phyloP scores from a whole-genome alignment of 495 filamentous ascomycete genomes.

The Neurospora sp. region DNA sequence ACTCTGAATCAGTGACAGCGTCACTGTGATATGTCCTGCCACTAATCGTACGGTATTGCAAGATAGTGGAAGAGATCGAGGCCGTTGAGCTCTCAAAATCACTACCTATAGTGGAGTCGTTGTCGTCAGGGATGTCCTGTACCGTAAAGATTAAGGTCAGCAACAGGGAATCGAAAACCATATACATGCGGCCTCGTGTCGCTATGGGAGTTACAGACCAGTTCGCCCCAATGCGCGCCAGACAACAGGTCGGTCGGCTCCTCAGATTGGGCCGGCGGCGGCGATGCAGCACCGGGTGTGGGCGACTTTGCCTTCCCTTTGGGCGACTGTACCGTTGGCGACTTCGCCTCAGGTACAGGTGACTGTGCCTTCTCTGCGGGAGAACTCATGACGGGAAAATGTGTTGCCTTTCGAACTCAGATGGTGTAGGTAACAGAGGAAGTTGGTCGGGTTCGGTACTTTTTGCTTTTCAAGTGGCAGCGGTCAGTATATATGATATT shows the following conservation, averaged over 20 bases:
- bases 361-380: neutral
- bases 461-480: neutral
- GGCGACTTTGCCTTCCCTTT: neutral
- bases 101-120: conserved; percentile 27
- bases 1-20: conserved; percentile 9
- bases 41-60: conserved; percentile 23
- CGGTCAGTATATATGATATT: neutral
- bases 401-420: neutral
- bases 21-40: conserved; percentile 21
- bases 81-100: conserved; percentile 13
- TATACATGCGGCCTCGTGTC: neutral
- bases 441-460: neutral
- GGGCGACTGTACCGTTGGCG: neutral
- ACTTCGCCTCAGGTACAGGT: neutral
- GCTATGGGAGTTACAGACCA: neutral
- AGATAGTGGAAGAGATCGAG: conserved; percentile 27
- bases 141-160: neutral
- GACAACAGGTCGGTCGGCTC: neutral
- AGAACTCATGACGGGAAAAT: neutral
- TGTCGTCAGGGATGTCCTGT: conserved; percentile 11
- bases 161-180: neutral
- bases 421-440: neutral
- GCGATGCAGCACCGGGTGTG: neutral
- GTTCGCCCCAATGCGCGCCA: neutral
- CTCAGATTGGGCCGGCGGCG: neutral